Conservation (phyloP, 2,329 filamentous ascomycete genomes). For the Colletotrichum higginsianum region DNA sequence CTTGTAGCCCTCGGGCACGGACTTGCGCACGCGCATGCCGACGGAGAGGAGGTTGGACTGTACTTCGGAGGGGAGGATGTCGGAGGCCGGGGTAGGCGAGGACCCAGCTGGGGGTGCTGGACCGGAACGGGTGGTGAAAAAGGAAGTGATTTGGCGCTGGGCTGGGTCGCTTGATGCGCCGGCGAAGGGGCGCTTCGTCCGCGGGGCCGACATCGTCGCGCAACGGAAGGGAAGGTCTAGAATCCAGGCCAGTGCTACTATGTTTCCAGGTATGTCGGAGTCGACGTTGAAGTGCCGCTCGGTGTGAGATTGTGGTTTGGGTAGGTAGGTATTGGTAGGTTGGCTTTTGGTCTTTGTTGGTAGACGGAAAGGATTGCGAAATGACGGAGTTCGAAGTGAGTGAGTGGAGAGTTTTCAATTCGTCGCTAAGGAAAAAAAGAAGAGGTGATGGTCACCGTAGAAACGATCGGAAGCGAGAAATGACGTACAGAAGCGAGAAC, state of each 20-base stretch:
- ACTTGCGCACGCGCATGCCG: slow-evolving; percentile 95
- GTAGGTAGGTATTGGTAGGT: slow-evolving; percentile 14
- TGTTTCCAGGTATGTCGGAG: background rate
- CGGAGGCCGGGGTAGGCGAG: slow-evolving; percentile 49
- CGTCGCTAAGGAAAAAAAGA: background rate
- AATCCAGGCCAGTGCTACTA: slow-evolving; percentile 13
- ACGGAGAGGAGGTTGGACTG: slow-evolving; percentile 91
- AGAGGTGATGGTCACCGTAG: slow-evolving; percentile 22
- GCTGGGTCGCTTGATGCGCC: slow-evolving; percentile 71
- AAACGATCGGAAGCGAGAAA: slow-evolving; percentile 36
- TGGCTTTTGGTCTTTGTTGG: background rate
- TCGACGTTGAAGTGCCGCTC: slow-evolving; percentile 4
- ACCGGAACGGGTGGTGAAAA: slow-evolving; percentile 60
- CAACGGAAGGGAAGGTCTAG: slow-evolving; percentile 20
- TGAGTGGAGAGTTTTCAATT: slow-evolving; percentile 43
- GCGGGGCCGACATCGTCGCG: slow-evolving; percentile 64
- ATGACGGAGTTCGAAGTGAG: slow-evolving; percentile 19
- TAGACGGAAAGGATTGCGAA: slow-evolving; percentile 12
- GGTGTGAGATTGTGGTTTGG: slow-evolving; percentile 6
- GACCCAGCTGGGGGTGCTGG: slow-evolving; percentile 43
- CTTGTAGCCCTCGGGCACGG: slow-evolving; percentile 94
- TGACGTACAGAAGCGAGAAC: slow-evolving; percentile 31
- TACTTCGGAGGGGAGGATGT: slow-evolving; percentile 73
- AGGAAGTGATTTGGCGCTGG: slow-evolving; percentile 76
- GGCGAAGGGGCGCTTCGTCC: slow-evolving; percentile 74